These are phyloP conservation scores for Xanthoceras sorbifolium DNA, from an alignment of 345 rosid species.

Conservation along the genomic window DNA sequence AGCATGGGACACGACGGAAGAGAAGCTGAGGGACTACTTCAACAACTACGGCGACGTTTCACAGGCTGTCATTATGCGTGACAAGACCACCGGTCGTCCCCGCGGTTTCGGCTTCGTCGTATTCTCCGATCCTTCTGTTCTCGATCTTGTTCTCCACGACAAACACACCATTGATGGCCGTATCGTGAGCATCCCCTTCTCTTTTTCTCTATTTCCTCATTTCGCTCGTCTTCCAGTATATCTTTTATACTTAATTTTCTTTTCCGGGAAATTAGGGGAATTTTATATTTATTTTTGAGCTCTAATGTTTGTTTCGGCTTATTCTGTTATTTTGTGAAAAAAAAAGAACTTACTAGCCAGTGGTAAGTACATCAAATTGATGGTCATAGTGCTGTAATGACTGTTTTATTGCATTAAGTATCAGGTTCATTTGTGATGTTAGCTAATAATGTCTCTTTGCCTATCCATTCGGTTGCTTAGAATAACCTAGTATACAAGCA, in stretches of 20 bases:
- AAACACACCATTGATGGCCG: constrained; percentile 61
- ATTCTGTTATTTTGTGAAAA: too few species aligned
- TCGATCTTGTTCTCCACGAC: constrained; percentile 54
- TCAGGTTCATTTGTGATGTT: neutral
- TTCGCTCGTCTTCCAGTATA: neutral
- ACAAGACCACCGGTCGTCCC: constrained; percentile 59
- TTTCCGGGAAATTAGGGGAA: too few species aligned
- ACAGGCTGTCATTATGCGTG: constrained; percentile 52
- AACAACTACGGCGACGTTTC: constrained; percentile 49
- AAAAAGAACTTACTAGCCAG: too few species aligned
- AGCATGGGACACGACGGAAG: constrained; percentile 68
- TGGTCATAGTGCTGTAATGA: neutral
- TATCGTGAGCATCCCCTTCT: constrained; percentile 31
- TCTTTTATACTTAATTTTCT: neutral
- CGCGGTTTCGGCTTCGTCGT: constrained; percentile 64
- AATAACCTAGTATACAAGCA: neutral
- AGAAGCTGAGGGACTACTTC: constrained; percentile 50
- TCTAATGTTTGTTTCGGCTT: neutral
- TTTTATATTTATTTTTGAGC: neutral
- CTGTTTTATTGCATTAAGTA: neutral
- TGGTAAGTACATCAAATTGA: too few species aligned
- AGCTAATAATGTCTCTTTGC: too few species aligned
- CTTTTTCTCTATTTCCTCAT: neutral
- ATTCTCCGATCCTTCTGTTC: constrained; percentile 50
- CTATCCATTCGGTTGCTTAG: neutral